Evolutionary conservation across 2,329 filamentous ascomycete species (phyloP), one percentile per base, ranked within the genome.

Genomic region (Diplodia mutila): DNA sequence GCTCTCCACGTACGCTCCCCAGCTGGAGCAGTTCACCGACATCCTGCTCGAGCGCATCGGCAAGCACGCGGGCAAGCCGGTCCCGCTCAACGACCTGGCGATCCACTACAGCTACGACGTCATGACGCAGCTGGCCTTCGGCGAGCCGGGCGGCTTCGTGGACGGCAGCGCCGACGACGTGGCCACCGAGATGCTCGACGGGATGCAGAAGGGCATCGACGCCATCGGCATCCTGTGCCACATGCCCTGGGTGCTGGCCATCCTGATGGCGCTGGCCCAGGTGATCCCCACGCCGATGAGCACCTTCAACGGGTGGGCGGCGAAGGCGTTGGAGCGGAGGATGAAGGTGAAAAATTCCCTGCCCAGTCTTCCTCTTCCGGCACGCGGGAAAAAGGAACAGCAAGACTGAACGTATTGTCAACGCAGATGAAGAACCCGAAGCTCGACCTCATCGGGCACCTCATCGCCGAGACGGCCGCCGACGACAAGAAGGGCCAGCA

Each of bases 81-180:
- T 64, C 27, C 34, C 39, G 18, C 29, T 42, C 34, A 64, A 59
- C 12, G 48, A 67, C 14, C 21, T 49, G 46, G 18, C 48, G n/a
- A 59, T 80, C 68, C 83, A 79, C 75, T 72, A 85, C 51, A 79
- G 82, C 14, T 82, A 85, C 69, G 84, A 86, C 67, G 80, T 85
- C 68, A 85, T 86, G 80, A 82, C 82, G 14, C 82, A 84, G 27
- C 52, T 54, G 1, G 52, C 52, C 68, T 70, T 84, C 29, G 79
- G 79, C 23, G 81, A 83, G 70, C 80, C 80, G 2, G 80, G 82
- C 71, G 74, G 80, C 54, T 81, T 84, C 70, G 75, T 54, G 25
- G 52, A 54, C 11, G 52, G 52, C 3, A 54, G 52, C 27, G 52
- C 52, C 1, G 52, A 54, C 29, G 52, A 54, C 7, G 52, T 54